A percentile compares a stretch with the other conserved stretches of the same genome.
phyloP scores from a whole-genome alignment of 2,329 filamentous ascomycete species.

The Pseudopithomyces chartarum region DNA sequence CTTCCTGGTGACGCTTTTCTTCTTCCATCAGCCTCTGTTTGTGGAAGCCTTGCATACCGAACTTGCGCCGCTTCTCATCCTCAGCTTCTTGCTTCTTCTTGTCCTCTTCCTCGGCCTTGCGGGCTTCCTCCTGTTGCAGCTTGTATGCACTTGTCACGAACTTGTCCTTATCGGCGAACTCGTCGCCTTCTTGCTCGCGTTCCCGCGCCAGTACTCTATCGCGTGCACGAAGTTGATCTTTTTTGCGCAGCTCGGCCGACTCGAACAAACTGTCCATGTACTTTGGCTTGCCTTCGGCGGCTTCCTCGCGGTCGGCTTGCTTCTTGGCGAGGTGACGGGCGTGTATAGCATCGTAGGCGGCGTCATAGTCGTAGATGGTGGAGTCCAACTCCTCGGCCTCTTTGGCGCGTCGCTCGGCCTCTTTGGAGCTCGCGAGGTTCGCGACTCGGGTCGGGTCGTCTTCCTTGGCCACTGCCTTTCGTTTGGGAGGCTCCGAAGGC shows the following conservation, averaged over 20 bases:
- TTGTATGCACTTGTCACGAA: constrained; percentile 87
- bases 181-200: constrained; percentile 78
- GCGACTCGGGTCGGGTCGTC: constrained; percentile 51
- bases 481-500: constrained; percentile 36
- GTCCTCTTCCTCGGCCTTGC: constrained; percentile 73
- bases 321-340: constrained; percentile 60
- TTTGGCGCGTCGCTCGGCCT: constrained; percentile 67
- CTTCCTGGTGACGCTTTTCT: constrained; percentile 71
- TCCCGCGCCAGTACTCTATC: constrained; percentile 81
- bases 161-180: constrained; percentile 81
- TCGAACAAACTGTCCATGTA: constrained; percentile 78
- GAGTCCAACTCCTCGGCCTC: constrained; percentile 71
- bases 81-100: constrained; percentile 67
- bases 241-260: constrained; percentile 76
- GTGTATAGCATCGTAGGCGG: constrained; percentile 78
- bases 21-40: constrained; percentile 72
- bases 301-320: constrained; percentile 57
- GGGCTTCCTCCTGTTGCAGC: constrained; percentile 77
- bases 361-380: constrained; percentile 84
- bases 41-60: constrained; percentile 81
- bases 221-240: constrained; percentile 77
- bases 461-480: constrained; percentile 45
- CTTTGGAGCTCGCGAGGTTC: constrained; percentile 69
- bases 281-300: constrained; percentile 68
- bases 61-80: constrained; percentile 66